Conservation (phyloP, 495 filamentous ascomycete genomes). For the Aspergillus cavernicola region DNA sequence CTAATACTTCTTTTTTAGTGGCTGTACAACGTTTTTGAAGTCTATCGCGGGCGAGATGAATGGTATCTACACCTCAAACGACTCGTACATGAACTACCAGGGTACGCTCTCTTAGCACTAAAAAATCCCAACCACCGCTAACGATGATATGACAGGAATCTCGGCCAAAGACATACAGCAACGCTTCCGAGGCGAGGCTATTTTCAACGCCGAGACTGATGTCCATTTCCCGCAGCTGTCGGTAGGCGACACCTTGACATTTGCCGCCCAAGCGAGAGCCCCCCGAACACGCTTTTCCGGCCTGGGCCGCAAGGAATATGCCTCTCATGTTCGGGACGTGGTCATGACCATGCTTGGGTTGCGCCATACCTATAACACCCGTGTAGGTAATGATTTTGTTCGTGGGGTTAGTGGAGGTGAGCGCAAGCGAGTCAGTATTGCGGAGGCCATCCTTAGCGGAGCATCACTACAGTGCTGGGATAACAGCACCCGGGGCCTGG, state of each 20-base stretch:
- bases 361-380: constrained; percentile 51
- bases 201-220: constrained; percentile 64
- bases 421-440: constrained; percentile 57
- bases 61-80: constrained; percentile 59
- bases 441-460: constrained; percentile 62
- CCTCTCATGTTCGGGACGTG: constrained; percentile 51
- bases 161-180: constrained; percentile 20
- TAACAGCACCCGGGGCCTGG: constrained; percentile 81
- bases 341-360: constrained; percentile 62
- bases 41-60: constrained; percentile 67
- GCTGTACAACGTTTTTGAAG: constrained; percentile 74
- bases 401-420: constrained; percentile 77
- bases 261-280: constrained; percentile 52
- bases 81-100: constrained; percentile 65
- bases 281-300: constrained; percentile 42
- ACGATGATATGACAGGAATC: background rate
- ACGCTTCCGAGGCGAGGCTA: constrained; percentile 64
- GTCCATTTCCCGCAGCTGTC: constrained; percentile 64
- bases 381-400: constrained; percentile 72
- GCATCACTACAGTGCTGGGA: constrained; percentile 78
- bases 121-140: no score
- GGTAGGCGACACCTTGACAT: constrained; percentile 62
- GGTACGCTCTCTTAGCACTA: constrained; percentile 59
- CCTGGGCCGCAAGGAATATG: constrained; percentile 40
- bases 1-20: constrained; percentile 17